These are phyloP conservation scores for Penicillium oxalicum DNA, from an alignment of 2,329 filamentous ascomycete genomes.

Conservation along the genomic window DNA sequence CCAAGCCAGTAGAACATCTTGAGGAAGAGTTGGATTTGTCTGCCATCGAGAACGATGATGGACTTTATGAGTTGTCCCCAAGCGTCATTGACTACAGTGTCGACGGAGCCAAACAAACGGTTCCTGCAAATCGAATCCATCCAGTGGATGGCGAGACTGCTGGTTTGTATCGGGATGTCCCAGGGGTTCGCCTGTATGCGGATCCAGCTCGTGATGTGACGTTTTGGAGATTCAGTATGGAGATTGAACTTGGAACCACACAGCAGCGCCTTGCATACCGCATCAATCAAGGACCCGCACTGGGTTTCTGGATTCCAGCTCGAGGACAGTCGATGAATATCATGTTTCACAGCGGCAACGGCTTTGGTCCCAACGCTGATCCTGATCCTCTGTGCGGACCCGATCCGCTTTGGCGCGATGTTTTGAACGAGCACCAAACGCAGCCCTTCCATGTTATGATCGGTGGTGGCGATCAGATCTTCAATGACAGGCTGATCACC, in stretches of 20 bases:
- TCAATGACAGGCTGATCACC: constrained; percentile 78
- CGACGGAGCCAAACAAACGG: constrained; percentile 34
- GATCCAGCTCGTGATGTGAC: constrained; percentile 82
- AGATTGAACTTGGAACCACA: constrained; percentile 71
- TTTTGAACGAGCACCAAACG: constrained; percentile 84
- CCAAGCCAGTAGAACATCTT: constrained; percentile 81
- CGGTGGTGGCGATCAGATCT: constrained; percentile 93
- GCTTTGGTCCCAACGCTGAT: constrained; percentile 77
- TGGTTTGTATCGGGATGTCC: constrained; percentile 75
- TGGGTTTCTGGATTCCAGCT: constrained; percentile 91
- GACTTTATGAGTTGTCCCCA: constrained; percentile 67
- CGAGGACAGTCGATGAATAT: constrained; percentile 87
- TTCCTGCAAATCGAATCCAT: constrained; percentile 44
- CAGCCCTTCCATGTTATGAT: constrained; percentile 97
- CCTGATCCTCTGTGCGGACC: constrained; percentile 79
- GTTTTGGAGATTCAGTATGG: constrained; percentile 96
- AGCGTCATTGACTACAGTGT: constrained; percentile 40
- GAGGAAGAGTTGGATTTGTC: constrained; percentile 75
- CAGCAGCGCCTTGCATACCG: constrained; percentile 90
- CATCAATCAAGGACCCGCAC: constrained; percentile 83
- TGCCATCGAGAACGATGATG: constrained; percentile 68
- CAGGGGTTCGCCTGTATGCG: constrained; percentile 72
- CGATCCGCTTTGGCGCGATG: constrained; percentile 94
- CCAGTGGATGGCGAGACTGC: constrained; percentile 68
- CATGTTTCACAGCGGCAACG: constrained; percentile 98